Conservation (phyloP, 257 asterid genomes). For the Jacaranda copaia region DNA sequence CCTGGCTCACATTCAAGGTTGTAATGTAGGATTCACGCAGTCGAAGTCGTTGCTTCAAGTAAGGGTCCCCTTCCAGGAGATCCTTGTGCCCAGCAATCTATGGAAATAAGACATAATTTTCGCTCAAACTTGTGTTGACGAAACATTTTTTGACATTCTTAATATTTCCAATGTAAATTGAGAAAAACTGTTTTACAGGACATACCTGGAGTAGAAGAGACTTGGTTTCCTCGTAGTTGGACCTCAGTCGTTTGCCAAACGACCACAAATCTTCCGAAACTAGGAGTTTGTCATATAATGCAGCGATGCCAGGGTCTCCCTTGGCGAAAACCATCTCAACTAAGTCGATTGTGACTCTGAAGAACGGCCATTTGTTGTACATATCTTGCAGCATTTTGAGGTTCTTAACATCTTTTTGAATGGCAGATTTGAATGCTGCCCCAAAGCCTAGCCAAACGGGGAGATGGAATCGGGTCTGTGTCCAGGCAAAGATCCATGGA, state of each 20-base stretch:
- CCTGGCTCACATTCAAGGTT: conserved; percentile 65
- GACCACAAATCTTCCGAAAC: conserved; percentile 61
- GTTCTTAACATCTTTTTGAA: conserved; percentile 52
- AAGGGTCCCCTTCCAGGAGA: conserved; percentile 65
- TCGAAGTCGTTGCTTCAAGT: conserved; percentile 62
- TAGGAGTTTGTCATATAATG: conserved; percentile 62
- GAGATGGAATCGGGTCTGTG: conserved; percentile 72
- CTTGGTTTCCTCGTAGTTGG: conserved; percentile 67
- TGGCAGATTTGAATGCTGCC: conserved; percentile 61
- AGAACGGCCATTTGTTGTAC: conserved; percentile 75
- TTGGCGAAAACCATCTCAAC: conserved; percentile 76
- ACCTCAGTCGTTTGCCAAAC: conserved; percentile 56
- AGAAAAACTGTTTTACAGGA: not conserved
- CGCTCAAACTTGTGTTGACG: not conserved
- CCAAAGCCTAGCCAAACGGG: conserved; percentile 80
- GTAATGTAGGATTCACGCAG: conserved; percentile 70
- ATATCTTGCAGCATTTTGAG: conserved; percentile 63
- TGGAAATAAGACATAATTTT: not conserved
- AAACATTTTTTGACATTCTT: too few species aligned
- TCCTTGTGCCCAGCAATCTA: conserved; percentile 75
- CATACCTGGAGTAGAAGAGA: conserved; percentile 60
- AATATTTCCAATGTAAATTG: not conserved
- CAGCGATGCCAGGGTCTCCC: conserved; percentile 72
- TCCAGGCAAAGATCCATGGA: conserved; percentile 81
- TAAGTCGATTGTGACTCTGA: conserved; percentile 68